Conservation (phyloP, 1,284 basidiomycete species). For the Leccinum subrobustum region DNA sequence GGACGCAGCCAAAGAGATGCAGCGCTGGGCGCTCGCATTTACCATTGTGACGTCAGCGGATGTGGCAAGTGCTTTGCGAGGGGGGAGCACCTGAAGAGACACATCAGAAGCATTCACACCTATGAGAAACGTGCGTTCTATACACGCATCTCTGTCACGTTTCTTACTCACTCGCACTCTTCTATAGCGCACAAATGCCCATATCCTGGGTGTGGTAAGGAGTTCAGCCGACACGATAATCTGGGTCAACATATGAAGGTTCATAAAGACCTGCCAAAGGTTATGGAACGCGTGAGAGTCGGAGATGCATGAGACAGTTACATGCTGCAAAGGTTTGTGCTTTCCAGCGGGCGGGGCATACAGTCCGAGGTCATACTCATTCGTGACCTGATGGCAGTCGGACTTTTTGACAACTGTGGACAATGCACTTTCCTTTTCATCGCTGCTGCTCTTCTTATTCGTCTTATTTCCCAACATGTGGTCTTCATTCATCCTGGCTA, state of each 20-base stretch:
- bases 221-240: constrained; percentile 85
- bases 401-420: constrained; percentile 26
- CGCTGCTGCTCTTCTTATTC: constrained; percentile 22
- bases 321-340: constrained; percentile 20
- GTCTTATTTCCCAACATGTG: constrained; percentile 29
- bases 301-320: constrained; percentile 24
- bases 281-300: constrained; percentile 28
- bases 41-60: constrained; percentile 69
- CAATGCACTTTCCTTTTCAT: constrained; percentile 29
- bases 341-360: constrained; percentile 1
- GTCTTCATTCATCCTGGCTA: constrained; percentile 22
- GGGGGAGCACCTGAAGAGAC: constrained; percentile 65
- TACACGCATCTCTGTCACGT: constrained; percentile 6
- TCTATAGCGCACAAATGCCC: constrained; percentile 71
- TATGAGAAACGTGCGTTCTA: constrained; percentile 59
- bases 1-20: constrained; percentile 31
- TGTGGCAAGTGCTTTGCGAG: constrained; percentile 76
- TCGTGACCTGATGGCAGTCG: constrained; percentile 25
- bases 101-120: constrained; percentile 64
- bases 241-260: constrained; percentile 76
- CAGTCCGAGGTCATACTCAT: constrained; percentile 27
- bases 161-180: constrained; percentile 10
- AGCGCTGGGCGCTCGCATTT: constrained; percentile 53
- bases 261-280: constrained; percentile 44
- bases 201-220: constrained; percentile 75